These are phyloP conservation scores for Falciphora oryzae DNA, from an alignment of 2,329 filamentous ascomycete genomes.

Conservation along the genomic window DNA sequence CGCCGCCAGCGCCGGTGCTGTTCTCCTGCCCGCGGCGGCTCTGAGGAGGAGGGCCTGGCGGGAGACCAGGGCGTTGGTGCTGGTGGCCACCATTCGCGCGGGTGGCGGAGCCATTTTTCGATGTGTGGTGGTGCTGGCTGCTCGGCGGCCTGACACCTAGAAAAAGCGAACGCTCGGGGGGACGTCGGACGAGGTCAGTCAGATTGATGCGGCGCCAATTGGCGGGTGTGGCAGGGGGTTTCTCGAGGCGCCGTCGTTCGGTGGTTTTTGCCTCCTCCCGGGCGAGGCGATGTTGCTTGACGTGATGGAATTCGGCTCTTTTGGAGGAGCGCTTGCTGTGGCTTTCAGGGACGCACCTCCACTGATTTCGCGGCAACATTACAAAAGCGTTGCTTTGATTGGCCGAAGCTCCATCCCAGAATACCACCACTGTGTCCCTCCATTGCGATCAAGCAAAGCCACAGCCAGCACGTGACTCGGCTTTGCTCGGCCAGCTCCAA, in stretches of 20 bases:
- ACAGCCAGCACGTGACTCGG: conserved; percentile 14
- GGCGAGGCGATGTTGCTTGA: background rate
- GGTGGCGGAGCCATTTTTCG: conserved; percentile 10
- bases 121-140: background rate
- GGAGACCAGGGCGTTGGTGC: conserved; percentile 8
- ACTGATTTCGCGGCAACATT: conserved; percentile 3
- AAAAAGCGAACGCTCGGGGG: background rate
- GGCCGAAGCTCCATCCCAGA: conserved; percentile 3
- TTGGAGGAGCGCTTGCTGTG: background rate
- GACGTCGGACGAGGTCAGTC: background rate
- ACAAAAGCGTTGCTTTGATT: conserved; percentile 10
- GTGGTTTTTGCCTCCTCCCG: background rate
- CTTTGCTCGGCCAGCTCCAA: conserved; percentile 9
- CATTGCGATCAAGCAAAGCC: background rate
- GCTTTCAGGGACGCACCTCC: conserved; percentile 7
- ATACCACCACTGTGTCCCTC: too few species aligned
- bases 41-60: conserved; percentile 8
- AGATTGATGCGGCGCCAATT: background rate
- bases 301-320: background rate
- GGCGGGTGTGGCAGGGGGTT: too few species aligned
- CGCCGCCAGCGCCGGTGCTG: conserved; percentile 6
- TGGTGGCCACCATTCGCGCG: conserved; percentile 7
- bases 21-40: conserved; percentile 8
- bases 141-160: background rate
- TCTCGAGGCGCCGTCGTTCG: background rate